Evolutionary conservation across 2,329 filamentous ascomycete species (phyloP).

Genomic region (Amauroascus verrucosus): DNA sequence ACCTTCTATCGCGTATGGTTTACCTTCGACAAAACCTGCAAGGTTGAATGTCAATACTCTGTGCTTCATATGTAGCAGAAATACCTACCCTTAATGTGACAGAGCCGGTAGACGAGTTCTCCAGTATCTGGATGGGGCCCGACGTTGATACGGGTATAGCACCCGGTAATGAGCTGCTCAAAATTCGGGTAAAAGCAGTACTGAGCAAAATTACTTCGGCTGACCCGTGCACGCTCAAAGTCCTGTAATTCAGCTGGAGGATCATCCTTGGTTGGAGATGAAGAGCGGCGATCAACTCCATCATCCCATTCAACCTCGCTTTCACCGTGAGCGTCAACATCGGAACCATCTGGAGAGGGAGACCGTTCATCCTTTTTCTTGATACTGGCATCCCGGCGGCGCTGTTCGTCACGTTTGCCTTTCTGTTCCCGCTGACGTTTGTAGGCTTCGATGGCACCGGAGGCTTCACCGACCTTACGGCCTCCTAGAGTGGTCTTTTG

Average conservation of each 20-base stretch:
- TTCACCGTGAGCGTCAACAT: slow-evolving; percentile 57
- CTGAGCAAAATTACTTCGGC: slow-evolving; percentile 74
- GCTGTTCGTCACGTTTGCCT: slow-evolving; percentile 39
- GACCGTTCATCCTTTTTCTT: slow-evolving; percentile 49
- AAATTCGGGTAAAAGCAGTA: slow-evolving; percentile 92
- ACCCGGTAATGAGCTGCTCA: slow-evolving; percentile 67
- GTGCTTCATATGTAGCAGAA: slow-evolving; percentile 5
- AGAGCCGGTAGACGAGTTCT: slow-evolving; percentile 75
- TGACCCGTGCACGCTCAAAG: slow-evolving; percentile 72
- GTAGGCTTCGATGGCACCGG: slow-evolving; percentile 62
- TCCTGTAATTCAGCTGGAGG: slow-evolving; percentile 66
- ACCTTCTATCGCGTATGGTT: slow-evolving; percentile 71
- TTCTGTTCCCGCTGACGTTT: slow-evolving; percentile 52
- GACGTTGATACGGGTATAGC: slow-evolving; percentile 75
- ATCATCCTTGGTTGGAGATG: slow-evolving; percentile 49
- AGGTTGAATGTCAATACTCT: slow-evolving; percentile 7
- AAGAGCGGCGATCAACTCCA: slow-evolving; percentile 43
- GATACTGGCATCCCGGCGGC: slow-evolving; percentile 33
- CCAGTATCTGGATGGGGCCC: slow-evolving; percentile 64
- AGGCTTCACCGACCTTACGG: slow-evolving; percentile 57
- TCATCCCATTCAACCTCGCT: slow-evolving; percentile 73
- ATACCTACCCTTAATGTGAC: slow-evolving; percentile 65
- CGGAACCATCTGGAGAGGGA: slow-evolving; percentile 51
- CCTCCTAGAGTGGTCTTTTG: slow-evolving; percentile 58
- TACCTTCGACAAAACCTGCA: slow-evolving; percentile 64